Base-by-base conservation (phyloP, 192 early-diverging fungal genomes). In the Coemansia sp. region DNA sequence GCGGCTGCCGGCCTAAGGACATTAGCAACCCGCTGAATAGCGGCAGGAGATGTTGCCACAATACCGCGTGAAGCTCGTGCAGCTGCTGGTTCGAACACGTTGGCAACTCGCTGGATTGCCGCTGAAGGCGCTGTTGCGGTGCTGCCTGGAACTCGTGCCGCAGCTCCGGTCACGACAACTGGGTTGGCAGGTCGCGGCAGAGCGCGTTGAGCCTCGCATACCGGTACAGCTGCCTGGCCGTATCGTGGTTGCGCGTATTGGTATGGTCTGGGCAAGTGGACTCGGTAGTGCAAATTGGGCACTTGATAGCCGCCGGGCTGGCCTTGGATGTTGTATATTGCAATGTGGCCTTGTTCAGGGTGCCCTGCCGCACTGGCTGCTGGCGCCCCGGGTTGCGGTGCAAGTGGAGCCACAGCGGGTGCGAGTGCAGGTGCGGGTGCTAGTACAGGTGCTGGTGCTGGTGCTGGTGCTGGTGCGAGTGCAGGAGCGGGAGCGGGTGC, bases 281-380 rank as follows among this genome's bases (percentile, higher is more conserved):
- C 13, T 1, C 42, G 25, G 22, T 47, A 37, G 42, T 23, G 33
- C 21, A 32, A 27, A 26, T 29, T 45, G 14, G 42, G 42, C 4
- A 6, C 9, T 3, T 4, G 5, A n/a, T 27, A 31, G 9, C 5
- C 25, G 26, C 4, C 25, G 6, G 18, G 21, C 13, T 15, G 0
- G 15, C 55, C 55, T 32, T 65, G 41, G 10, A 65, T 46, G 51
- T 65, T 65, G 23, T 65, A 65, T 35, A 65, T 53, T 8, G 63
- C 38, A 13, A 65, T 45, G 19, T 43, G 63, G 19, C 29, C 27
- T 30, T 22, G 38, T 8, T 8, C 17, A 2, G 56, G 8, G 4
- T 18, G 42, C 0, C 34, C 13, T 4, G 19, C 36, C 26, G 26
- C 25, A 19, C 3, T 36, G 21, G 35, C 15, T 19, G 32, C 15